These are phyloP conservation scores for Globisporangium emineosum DNA, from an alignment of 352 stramenopile species.

Conservation along the genomic window DNA sequence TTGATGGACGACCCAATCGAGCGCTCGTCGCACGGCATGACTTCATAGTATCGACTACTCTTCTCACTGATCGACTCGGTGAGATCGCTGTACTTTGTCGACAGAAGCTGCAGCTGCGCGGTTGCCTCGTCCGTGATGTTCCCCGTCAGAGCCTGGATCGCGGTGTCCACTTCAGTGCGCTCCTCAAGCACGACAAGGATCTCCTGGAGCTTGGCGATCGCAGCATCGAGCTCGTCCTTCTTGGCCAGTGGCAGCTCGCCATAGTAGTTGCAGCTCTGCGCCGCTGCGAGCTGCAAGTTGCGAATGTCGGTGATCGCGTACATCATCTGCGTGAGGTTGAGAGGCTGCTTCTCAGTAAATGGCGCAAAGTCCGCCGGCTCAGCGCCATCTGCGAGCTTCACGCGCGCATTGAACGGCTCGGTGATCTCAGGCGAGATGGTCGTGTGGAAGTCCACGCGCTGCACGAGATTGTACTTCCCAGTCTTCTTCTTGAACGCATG, in stretches of 20 bases:
- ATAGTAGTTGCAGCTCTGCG: constrained; percentile 40
- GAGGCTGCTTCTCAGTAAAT: constrained; percentile 1
- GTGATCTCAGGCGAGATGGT: constrained; percentile 50
- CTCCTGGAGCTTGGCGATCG: constrained; percentile 40
- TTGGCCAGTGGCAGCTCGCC: constrained; percentile 57
- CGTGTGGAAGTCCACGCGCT: constrained; percentile 48
- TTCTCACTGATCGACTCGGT: constrained; percentile 65
- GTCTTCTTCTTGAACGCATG: constrained; percentile 51
- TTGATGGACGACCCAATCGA: constrained; percentile 45
- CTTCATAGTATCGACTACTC: constrained; percentile 71
- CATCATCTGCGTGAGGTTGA: constrained; percentile 48
- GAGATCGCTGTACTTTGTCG: constrained; percentile 40
- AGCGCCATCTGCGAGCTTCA: constrained; percentile 27
- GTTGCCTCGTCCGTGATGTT: constrained; percentile 46
- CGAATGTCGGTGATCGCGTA: constrained; percentile 62
- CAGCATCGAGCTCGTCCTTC: constrained; percentile 42
- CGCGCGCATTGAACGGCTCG: constrained; percentile 36
- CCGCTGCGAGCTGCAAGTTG: constrained; percentile 60
- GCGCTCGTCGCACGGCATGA: constrained; percentile 69
- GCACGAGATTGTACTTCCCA: constrained; percentile 72
- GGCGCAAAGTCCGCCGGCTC: constrained; percentile 6
- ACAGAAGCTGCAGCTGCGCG: constrained; percentile 35
- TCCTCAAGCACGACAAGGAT: constrained; percentile 49
- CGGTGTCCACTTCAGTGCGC: constrained; percentile 41
- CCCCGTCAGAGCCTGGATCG: constrained; percentile 40